These are phyloP conservation scores for Drechslerella dactyloides DNA, from an alignment of 2,329 filamentous ascomycete species.

Conservation along the genomic window DNA sequence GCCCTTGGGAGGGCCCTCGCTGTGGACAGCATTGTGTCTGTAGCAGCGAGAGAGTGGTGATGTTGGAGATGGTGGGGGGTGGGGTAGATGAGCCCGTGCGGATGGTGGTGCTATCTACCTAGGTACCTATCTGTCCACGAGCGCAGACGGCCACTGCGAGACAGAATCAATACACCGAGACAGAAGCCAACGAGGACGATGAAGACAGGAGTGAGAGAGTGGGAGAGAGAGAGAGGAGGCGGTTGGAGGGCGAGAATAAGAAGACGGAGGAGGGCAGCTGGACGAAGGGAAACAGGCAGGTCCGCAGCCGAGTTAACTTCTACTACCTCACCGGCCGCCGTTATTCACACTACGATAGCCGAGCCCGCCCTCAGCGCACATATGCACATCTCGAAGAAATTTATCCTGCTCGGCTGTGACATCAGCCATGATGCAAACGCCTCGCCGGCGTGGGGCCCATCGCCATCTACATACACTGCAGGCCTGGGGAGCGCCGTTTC, in stretches of 20 bases:
- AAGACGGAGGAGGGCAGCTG: slow-evolving; percentile 54
- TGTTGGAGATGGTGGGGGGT: slow-evolving; percentile 29
- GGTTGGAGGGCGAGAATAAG: slow-evolving; percentile 38
- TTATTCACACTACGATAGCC: slow-evolving; percentile 27
- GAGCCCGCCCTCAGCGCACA: slow-evolving; percentile 16
- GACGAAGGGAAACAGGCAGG: slow-evolving; percentile 57
- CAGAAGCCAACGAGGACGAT: slow-evolving; percentile 50
- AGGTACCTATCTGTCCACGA: slow-evolving; percentile 23
- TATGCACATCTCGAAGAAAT: background rate
- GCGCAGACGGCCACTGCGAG: slow-evolving; percentile 53
- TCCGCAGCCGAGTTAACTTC: slow-evolving; percentile 36
- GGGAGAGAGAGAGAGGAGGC: slow-evolving; percentile 58
- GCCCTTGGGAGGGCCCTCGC: slow-evolving; percentile 54
- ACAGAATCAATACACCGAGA: slow-evolving; percentile 54
- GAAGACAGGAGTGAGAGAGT: slow-evolving; percentile 37
- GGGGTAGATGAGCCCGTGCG: slow-evolving; percentile 21
- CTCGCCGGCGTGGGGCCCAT: background rate
- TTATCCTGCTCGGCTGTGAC: slow-evolving; percentile 30
- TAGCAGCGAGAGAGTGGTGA: slow-evolving; percentile 18
- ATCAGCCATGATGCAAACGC: slow-evolving; percentile 35
- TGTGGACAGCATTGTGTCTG: slow-evolving; percentile 54
- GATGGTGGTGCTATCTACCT: slow-evolving; percentile 31
- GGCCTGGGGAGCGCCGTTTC: too few relatives aligned
- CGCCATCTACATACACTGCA: background rate
- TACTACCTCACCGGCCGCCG: background rate